Evolutionary conservation across 371 early-diverging fungal species (phyloP).

Genomic region (Haplosporangium sp.): DNA sequence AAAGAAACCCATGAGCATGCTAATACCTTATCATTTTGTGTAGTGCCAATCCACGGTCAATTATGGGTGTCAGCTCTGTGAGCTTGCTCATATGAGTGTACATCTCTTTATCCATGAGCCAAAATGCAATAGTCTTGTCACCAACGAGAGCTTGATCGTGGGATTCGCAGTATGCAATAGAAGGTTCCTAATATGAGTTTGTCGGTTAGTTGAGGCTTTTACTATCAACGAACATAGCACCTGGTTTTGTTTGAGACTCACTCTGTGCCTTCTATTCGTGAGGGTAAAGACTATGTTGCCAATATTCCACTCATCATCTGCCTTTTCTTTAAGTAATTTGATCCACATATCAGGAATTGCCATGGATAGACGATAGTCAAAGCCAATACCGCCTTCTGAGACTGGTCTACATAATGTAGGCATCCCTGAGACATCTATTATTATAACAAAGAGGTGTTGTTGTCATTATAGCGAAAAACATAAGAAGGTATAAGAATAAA

Average conservation of each 20-base stretch:
- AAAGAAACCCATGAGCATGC: neutral
- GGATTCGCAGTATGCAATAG: slow-evolving; percentile 94
- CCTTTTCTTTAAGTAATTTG: slow-evolving; percentile 89
- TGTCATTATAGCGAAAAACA: too few relatives aligned
- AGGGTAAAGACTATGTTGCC: slow-evolving; percentile 87
- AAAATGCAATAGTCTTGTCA: slow-evolving; percentile 97
- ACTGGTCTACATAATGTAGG: slow-evolving; percentile 95
- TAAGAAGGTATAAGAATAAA: neutral
- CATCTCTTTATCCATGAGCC: slow-evolving; percentile 99
- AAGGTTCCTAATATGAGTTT: slow-evolving; percentile 72
- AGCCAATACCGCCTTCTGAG: slow-evolving; percentile 93
- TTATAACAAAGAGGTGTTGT: neutral
- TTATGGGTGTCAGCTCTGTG: slow-evolving; percentile 85
- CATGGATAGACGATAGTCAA: slow-evolving; percentile 97
- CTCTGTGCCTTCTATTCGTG: slow-evolving; percentile 82
- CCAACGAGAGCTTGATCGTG: slow-evolving; percentile 98
- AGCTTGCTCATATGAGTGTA: slow-evolving; percentile 93
- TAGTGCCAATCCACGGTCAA: slow-evolving; percentile 93
- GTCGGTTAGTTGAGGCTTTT: too few relatives aligned
- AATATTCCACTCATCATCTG: slow-evolving; percentile 97
- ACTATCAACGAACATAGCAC: too few relatives aligned
- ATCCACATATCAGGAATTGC: slow-evolving; percentile 99
- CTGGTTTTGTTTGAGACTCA: too few relatives aligned
- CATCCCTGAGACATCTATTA: slow-evolving; percentile 95
- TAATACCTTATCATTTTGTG: slow-evolving; percentile 95